Conservation (phyloP, 2,329 filamentous ascomycete genomes). For the Coniochaeta sp. region DNA sequence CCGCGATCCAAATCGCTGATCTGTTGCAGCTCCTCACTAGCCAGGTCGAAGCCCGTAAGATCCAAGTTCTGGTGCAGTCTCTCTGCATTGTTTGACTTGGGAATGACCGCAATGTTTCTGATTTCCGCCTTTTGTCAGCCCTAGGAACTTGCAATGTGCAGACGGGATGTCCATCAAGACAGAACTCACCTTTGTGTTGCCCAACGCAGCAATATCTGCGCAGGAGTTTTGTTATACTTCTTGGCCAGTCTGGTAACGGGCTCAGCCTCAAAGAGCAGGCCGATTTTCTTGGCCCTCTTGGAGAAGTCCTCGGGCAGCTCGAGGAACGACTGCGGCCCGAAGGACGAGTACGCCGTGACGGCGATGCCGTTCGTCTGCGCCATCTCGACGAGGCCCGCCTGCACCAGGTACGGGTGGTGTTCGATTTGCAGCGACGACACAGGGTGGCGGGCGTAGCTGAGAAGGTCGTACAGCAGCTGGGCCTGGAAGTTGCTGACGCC, state of each 20-base stretch:
- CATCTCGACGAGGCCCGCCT: slow-evolving; percentile 47
- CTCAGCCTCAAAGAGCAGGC: slow-evolving; percentile 21
- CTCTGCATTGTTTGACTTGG: slow-evolving; percentile 50
- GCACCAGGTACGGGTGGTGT: slow-evolving; percentile 61
- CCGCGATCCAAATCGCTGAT: slow-evolving; percentile 47
- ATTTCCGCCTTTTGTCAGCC: neutral
- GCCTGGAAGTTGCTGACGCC: slow-evolving; percentile 56
- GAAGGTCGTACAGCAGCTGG: slow-evolving; percentile 51
- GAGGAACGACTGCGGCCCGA: slow-evolving; percentile 45
- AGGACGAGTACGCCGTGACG: slow-evolving; percentile 60
- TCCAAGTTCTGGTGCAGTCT: slow-evolving; percentile 49
- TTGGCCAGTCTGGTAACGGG: slow-evolving; percentile 42
- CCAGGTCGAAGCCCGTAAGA: slow-evolving; percentile 46
- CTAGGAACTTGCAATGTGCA: neutral
- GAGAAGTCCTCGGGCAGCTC: slow-evolving; percentile 18
- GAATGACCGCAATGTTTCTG: slow-evolving; percentile 49
- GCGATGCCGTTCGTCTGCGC: slow-evolving; percentile 49
- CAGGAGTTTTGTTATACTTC: slow-evolving; percentile 50
- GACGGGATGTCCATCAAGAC: neutral
- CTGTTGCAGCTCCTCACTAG: slow-evolving; percentile 44
- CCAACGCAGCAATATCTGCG: slow-evolving; percentile 62
- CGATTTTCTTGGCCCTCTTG: slow-evolving; percentile 16
- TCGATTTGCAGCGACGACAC: slow-evolving; percentile 57
- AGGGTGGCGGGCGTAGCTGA: slow-evolving; percentile 48
- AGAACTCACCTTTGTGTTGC: slow-evolving; percentile 46